A percentile compares a stretch with the other conserved stretches of the same genome.
These are phyloP conservation scores for Canariomyces notabilis DNA, from an alignment of 2,329 filamentous ascomycete species.

Conservation along the genomic window DNA sequence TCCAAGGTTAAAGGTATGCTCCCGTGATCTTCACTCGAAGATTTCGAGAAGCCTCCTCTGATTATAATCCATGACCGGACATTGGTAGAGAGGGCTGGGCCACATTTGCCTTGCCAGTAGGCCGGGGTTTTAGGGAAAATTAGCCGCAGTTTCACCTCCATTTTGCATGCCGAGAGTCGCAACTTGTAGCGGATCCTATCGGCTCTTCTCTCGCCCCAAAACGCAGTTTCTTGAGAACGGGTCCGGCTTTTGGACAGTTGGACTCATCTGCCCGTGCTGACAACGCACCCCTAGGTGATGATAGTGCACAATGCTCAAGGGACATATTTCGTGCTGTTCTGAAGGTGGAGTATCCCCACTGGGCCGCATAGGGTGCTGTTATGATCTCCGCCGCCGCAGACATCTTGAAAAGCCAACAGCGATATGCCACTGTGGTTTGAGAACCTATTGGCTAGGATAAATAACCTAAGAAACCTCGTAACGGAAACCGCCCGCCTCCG, in stretches of 20 bases:
- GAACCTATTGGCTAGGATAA: too few relatives aligned
- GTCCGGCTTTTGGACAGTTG: neutral
- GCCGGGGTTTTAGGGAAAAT: slow-evolving; percentile 23
- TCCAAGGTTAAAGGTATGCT: slow-evolving; percentile 12
- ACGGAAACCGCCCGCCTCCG: too few relatives aligned
- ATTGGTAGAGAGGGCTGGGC: slow-evolving; percentile 18
- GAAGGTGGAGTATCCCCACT: too few relatives aligned
- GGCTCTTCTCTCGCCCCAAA: slow-evolving; percentile 21
- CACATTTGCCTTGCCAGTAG: slow-evolving; percentile 10
- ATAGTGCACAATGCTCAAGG: too few relatives aligned
- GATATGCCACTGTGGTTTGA: too few relatives aligned
- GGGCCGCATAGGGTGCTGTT: too few relatives aligned
- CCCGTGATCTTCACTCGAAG: slow-evolving; percentile 24
- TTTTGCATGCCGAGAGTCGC: slow-evolving; percentile 15
- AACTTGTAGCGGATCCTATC: slow-evolving; percentile 18
- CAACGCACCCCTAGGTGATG: too few relatives aligned
- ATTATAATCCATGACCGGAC: slow-evolving; percentile 20
- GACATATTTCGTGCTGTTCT: too few relatives aligned
- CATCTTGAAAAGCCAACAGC: too few relatives aligned
- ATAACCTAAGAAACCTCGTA: too few relatives aligned
- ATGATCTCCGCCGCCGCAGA: too few relatives aligned
- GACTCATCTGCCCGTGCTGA: too few relatives aligned
- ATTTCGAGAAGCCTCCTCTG: slow-evolving; percentile 24
- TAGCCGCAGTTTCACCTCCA: slow-evolving; percentile 29
- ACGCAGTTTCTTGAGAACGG: slow-evolving; percentile 4